Conservation (phyloP, 31 red algal genomes). For the Porphyra umbilicalis region DNA sequence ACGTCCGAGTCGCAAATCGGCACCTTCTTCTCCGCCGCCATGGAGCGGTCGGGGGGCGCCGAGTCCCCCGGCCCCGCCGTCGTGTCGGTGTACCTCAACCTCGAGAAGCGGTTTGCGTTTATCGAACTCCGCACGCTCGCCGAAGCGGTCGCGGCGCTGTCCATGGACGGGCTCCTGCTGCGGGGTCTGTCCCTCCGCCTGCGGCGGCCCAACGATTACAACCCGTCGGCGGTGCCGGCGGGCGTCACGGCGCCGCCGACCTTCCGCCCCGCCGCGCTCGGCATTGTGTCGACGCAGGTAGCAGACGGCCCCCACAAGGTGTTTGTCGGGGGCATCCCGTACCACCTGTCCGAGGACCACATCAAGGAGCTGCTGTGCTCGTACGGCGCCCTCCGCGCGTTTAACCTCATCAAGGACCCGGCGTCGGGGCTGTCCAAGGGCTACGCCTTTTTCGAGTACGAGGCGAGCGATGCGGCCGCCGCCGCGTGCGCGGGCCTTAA, state of each 20-base stretch:
- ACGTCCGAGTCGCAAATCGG: constrained; percentile 56
- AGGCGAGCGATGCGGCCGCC: constrained; percentile 48
- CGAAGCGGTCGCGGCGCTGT: constrained; percentile 62
- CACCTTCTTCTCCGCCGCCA: constrained; percentile 72
- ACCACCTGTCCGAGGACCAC: constrained; percentile 77
- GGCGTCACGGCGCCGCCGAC: constrained; percentile 20
- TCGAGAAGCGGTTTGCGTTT: constrained; percentile 88
- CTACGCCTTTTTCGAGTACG: constrained; percentile 88
- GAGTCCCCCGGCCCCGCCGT: constrained; percentile 61
- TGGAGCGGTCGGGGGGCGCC: constrained; percentile 35
- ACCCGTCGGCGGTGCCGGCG: constrained; percentile 11
- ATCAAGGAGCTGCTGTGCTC: constrained; percentile 63
- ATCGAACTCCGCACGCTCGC: constrained; percentile 64
- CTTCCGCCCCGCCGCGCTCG: constrained; percentile 52
- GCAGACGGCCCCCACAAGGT: constrained; percentile 86
- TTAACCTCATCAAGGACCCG: constrained; percentile 90
- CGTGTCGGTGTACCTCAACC: constrained; percentile 82
- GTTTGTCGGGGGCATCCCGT: constrained; percentile 89
- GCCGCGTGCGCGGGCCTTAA: constrained; percentile 61
- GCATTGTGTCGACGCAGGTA: constrained; percentile 88
- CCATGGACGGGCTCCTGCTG: constrained; percentile 83
- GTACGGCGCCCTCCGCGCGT: constrained; percentile 70
- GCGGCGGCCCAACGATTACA: constrained; percentile 82
- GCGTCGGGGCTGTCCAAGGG: constrained; percentile 85
- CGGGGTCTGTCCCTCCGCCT: constrained; percentile 57